phyloP scores from a whole-genome alignment of 106 monocot species.

The Vanilla planifolia region DNA sequence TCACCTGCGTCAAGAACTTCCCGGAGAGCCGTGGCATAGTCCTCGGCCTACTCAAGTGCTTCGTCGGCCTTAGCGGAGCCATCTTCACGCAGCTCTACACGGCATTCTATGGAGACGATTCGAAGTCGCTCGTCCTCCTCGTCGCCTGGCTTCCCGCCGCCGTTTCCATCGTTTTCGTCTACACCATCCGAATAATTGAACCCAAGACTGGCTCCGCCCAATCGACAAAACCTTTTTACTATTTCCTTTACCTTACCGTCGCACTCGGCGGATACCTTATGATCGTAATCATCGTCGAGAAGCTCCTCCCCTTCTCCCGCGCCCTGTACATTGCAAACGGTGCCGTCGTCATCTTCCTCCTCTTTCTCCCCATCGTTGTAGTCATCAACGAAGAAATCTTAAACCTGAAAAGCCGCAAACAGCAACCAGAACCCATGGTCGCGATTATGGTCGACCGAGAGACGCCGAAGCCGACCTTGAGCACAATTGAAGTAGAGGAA shows the following conservation, averaged over 20 bases:
- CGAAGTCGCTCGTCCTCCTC: slow-evolving; percentile 24
- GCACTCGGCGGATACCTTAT: slow-evolving; percentile 19
- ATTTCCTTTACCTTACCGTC: slow-evolving; percentile 20
- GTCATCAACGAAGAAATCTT: slow-evolving; percentile 15
- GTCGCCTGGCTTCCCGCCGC: slow-evolving; percentile 38
- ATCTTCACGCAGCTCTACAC: slow-evolving; percentile 46
- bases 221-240: slow-evolving; percentile 10
- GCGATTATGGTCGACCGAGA: background rate
- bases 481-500: too few species aligned
- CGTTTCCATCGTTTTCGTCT: slow-evolving; percentile 19
- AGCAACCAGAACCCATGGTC: background rate
- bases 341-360: slow-evolving; percentile 9
- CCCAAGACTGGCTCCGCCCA: background rate
- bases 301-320: background rate
- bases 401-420: background rate
- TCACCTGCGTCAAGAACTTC: slow-evolving; percentile 52
- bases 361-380: slow-evolving; percentile 14
- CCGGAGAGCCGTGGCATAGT: slow-evolving; percentile 48
- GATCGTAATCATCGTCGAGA: slow-evolving; percentile 20
- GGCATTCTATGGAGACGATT: slow-evolving; percentile 21
- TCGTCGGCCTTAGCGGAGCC: slow-evolving; percentile 53
- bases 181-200: slow-evolving; percentile 14
- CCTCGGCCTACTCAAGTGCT: slow-evolving; percentile 52
- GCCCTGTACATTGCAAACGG: slow-evolving; percentile 8
- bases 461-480: background rate